phyloP scores from a whole-genome alignment of 1,284 basidiomycete species.

The Cutaneotrichosporon cyanovorans region DNA sequence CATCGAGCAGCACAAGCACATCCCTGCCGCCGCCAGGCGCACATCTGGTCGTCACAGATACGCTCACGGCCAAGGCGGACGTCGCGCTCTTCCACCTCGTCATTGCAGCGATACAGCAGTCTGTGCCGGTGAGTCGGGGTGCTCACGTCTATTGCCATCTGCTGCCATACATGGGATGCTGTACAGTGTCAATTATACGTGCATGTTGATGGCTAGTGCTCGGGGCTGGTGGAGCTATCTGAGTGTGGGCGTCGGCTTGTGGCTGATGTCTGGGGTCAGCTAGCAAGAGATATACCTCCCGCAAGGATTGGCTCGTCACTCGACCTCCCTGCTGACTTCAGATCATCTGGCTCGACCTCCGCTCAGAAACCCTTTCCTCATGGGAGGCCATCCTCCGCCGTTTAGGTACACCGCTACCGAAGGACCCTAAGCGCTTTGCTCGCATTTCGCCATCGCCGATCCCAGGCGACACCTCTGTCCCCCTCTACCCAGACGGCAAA shows the following conservation, averaged over 20 bases:
- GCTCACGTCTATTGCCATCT: too few relatives aligned
- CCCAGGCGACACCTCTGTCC: constrained; percentile 9
- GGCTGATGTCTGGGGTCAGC: too few relatives aligned
- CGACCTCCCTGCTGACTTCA: constrained; percentile 3
- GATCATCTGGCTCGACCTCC: constrained; percentile 38
- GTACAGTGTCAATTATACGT: too few relatives aligned
- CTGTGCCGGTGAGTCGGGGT: constrained; percentile 20
- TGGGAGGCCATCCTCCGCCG: constrained; percentile 18
- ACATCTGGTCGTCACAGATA: constrained; percentile 41
- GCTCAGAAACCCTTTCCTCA: constrained; percentile 27
- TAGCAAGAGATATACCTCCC: too few relatives aligned
- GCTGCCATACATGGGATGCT: too few relatives aligned
- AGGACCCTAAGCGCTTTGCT: constrained; percentile 12
- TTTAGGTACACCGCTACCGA: constrained; percentile 5
- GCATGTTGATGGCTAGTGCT: too few relatives aligned
- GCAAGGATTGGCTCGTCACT: background rate
- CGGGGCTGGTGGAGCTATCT: too few relatives aligned
- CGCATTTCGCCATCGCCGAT: constrained; percentile 27
- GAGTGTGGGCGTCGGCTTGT: too few relatives aligned
- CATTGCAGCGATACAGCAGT: constrained; percentile 20
- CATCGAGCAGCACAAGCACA: too few relatives aligned
- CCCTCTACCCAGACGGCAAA: constrained; percentile 21
- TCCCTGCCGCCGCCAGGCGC: constrained; percentile 28
- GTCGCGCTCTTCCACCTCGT: constrained; percentile 40
- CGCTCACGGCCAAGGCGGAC: constrained; percentile 31